phyloP scores from a whole-genome alignment of 805 yeast genomes.

The Blastobotrys parvus region DNA sequence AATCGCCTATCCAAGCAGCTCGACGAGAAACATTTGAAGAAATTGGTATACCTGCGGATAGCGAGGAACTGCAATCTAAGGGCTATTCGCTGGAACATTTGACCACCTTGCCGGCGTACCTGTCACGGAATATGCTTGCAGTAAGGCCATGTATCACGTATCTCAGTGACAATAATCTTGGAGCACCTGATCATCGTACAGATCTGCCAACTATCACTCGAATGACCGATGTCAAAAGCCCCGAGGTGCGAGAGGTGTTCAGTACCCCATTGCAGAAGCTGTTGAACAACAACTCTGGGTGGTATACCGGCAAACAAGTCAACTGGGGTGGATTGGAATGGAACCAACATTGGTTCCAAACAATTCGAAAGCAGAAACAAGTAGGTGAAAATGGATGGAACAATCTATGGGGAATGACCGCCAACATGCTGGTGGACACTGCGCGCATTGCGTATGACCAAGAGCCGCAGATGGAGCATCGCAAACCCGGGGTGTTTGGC shows the following conservation, averaged over 20 bases:
- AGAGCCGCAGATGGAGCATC: slow-evolving; percentile 28
- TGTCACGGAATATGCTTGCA: slow-evolving; percentile 73
- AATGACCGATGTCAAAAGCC: slow-evolving; percentile 6
- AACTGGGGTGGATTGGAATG: slow-evolving; percentile 30
- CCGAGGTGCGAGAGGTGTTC: slow-evolving; percentile 29
- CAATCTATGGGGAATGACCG: slow-evolving; percentile 36
- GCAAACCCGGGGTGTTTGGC: slow-evolving; percentile 21
- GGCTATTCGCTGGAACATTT: slow-evolving; percentile 54
- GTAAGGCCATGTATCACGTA: slow-evolving; percentile 61
- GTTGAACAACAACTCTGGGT: slow-evolving; percentile 15
- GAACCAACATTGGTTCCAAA: slow-evolving; percentile 27
- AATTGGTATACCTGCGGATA: slow-evolving; percentile 47
- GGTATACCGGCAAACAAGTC: slow-evolving; percentile 19
- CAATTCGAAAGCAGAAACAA: slow-evolving; percentile 19
- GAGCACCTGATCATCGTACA: slow-evolving; percentile 1
- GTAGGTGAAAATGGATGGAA: slow-evolving; percentile 25
- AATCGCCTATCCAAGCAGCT: slow-evolving; percentile 67
- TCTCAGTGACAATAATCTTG: slow-evolving; percentile 5
- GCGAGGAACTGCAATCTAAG: slow-evolving; percentile 27
- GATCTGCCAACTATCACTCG: slow-evolving; percentile 17
- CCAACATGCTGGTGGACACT: slow-evolving; percentile 32
- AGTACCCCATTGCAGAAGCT: slow-evolving; percentile 20
- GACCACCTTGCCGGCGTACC: slow-evolving; percentile 62
- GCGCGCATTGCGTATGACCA: slow-evolving; percentile 28
- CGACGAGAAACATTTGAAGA: slow-evolving; percentile 84